These are phyloP conservation scores for Tricholoma sp. DNA, from an alignment of 768 basidiomycete species.

Conservation along the genomic window DNA sequence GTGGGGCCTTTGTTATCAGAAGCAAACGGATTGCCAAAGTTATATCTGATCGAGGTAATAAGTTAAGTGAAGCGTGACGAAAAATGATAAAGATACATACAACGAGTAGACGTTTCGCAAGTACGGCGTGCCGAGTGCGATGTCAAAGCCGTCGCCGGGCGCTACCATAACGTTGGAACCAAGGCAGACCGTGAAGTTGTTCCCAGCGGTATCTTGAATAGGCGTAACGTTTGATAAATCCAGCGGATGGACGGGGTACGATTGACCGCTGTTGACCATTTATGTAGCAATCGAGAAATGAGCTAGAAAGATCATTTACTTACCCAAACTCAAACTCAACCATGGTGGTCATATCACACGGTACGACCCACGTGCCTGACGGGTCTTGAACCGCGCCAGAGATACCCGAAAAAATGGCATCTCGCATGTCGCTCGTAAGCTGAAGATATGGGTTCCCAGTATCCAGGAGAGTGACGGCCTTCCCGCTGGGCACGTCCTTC, in stretches of 20 bases:
- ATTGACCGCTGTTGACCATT: constrained; percentile 18
- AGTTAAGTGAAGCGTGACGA: neutral
- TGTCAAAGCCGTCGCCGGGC: constrained; percentile 26
- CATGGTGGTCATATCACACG: constrained; percentile 28
- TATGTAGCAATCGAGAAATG: constrained; percentile 5
- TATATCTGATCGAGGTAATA: constrained; percentile 24
- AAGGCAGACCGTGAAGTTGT: constrained; percentile 33
- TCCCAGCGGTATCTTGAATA: constrained; percentile 19
- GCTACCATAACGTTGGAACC: constrained; percentile 20
- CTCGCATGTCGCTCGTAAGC: constrained; percentile 26
- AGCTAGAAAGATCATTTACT: constrained; percentile 16
- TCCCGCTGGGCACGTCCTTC: constrained; percentile 23
- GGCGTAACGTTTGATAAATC: constrained; percentile 30
- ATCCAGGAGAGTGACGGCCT: constrained; percentile 34
- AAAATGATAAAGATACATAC: constrained; percentile 18
- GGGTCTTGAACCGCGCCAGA: constrained; percentile 28
- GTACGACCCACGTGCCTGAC: constrained; percentile 33
- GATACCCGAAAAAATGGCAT: constrained; percentile 35
- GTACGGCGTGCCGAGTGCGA: constrained; percentile 39
- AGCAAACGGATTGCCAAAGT: constrained; percentile 32
- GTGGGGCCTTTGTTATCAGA: constrained; percentile 15
- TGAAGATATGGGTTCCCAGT: constrained; percentile 38
- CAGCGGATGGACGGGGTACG: constrained; percentile 39
- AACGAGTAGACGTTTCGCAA: constrained; percentile 42
- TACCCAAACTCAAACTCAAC: constrained; percentile 37